Evolutionary conservation across 139 green algal species (phyloP).

Genomic region (Prasinococcaceae sp.): DNA sequence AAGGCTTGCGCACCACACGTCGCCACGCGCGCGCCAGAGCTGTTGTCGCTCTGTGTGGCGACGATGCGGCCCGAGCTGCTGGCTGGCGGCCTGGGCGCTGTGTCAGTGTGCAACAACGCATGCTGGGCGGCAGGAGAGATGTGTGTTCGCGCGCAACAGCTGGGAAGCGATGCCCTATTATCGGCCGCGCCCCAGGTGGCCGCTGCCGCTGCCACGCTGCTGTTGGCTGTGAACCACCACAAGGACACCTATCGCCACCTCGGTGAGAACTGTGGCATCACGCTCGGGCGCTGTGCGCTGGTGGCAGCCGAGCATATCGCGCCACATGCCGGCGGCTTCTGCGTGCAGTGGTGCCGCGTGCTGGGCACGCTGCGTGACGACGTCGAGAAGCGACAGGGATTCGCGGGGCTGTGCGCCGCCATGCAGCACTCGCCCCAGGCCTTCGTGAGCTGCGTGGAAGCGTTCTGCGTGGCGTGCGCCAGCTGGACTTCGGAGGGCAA

Average conservation of each 20-base stretch:
- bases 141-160: background rate
- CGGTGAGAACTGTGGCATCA: constrained; percentile 83
- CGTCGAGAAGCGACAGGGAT: constrained; percentile 86
- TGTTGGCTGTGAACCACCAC: background rate
- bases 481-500: no score
- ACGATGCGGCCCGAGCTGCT: no score
- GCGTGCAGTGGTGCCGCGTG: constrained; percentile 55
- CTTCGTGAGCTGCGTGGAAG: no score
- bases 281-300: constrained; percentile 62
- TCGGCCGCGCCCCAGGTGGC: constrained; percentile 5
- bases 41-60: no score
- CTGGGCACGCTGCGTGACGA: constrained; percentile 73
- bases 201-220: background rate
- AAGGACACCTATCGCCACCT: constrained; percentile 21
- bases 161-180: background rate
- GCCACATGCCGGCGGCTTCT: constrained; percentile 56
- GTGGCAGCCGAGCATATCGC: constrained; percentile 51
- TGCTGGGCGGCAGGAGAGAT: constrained; percentile 84
- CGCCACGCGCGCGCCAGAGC: no score
- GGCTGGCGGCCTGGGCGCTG: no score
- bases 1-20: constrained; percentile 30
- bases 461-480: no score
- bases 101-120: constrained; percentile 84
- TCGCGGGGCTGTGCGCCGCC: constrained; percentile 57
- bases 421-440: no score